Base-by-base conservation (phyloP, 2,329 filamentous ascomycete species). In the Beauveria rudraprayagi region DNA sequence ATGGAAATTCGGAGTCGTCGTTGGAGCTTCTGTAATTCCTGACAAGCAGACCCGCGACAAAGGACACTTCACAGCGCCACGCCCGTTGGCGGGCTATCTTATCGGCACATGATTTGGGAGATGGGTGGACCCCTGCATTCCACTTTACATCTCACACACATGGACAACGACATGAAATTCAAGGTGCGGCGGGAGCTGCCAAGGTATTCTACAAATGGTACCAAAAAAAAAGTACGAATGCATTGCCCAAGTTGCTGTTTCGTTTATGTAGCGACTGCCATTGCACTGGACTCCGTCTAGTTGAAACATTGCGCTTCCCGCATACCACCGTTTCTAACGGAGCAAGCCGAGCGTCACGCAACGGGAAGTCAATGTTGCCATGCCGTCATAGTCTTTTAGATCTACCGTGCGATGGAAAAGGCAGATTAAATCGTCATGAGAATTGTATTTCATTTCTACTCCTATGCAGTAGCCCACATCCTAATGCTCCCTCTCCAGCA, bases 51-150 rank as follows among this genome's bases (percentile, higher is more conserved):
- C 44, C 24, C 3, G 43, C 59, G 17, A 26, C 37, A 61, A 47
- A 61, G 60, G 60, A 61, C 60, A 61, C 47, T 51, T 61, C 26
- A 61, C 37, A 40, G 28, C 22, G 44, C 34, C 44, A 28, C 40
- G 51, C 7, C 47, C 8, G n/a, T 28, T 19, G 5, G 48, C n/a
- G 9, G 22, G 17, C 52, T 61, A 56, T 61, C 60, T 61, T 56
- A 61, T 61, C 60, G 19, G 6, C 60, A 61, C 60, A 61, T 61
- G 60, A 61, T 61, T 47, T 53, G 53, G 53, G 46, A 46, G 53
- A 41, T 4, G 37, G 48, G 47, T 52, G 57, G 56, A 16, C 30
- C 55, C 8, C 34, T 46, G 48, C 24, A n/a, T 22, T 30, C 8
- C 46, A 16, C 17, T 16, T 24, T n/a, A 52, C 55, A 26, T 34